These are phyloP conservation scores for Microdochium bolleyi DNA, from an alignment of 2,329 filamentous ascomycete genomes.

Conservation along the genomic window DNA sequence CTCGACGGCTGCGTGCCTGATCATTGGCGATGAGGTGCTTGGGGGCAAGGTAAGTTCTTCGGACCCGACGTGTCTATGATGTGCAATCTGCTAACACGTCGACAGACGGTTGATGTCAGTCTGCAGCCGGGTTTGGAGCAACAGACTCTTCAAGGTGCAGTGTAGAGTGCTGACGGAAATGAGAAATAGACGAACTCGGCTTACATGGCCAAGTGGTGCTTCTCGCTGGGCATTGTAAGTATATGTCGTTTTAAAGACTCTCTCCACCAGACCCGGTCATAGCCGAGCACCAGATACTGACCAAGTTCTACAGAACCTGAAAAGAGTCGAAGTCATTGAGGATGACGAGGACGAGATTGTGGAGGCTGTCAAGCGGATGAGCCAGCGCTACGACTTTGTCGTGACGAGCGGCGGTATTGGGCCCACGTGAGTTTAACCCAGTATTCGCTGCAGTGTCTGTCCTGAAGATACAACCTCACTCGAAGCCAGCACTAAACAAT, in stretches of 20 bases:
- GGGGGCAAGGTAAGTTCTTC: conserved; percentile 70
- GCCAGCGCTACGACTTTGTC: conserved; percentile 82
- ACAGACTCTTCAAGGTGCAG: conserved; percentile 1
- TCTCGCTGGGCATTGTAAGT: conserved; percentile 50
- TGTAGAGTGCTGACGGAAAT: conserved; percentile 4
- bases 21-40: conserved; percentile 96
- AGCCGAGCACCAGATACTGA: conserved; percentile 1
- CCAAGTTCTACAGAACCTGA: conserved; percentile 49
- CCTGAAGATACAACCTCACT: neutral
- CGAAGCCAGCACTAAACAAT: conserved; percentile 33
- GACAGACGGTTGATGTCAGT: conserved; percentile 25
- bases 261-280: neutral
- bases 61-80: conserved; percentile 2
- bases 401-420: conserved; percentile 94
- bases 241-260: neutral
- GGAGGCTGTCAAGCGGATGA: conserved; percentile 83
- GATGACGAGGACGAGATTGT: conserved; percentile 89
- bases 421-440: conserved; percentile 60
- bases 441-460: conserved; percentile 1
- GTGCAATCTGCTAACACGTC: conserved; percentile 2
- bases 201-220: conserved; percentile 58
- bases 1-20: conserved; percentile 82
- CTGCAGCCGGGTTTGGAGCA: conserved; percentile 1
- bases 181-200: conserved; percentile 51
- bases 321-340: conserved; percentile 84